These are phyloP conservation scores for Phellopilus nigrolimitatus DNA, from an alignment of 1,284 basidiomycete genomes.

Conservation along the genomic window DNA sequence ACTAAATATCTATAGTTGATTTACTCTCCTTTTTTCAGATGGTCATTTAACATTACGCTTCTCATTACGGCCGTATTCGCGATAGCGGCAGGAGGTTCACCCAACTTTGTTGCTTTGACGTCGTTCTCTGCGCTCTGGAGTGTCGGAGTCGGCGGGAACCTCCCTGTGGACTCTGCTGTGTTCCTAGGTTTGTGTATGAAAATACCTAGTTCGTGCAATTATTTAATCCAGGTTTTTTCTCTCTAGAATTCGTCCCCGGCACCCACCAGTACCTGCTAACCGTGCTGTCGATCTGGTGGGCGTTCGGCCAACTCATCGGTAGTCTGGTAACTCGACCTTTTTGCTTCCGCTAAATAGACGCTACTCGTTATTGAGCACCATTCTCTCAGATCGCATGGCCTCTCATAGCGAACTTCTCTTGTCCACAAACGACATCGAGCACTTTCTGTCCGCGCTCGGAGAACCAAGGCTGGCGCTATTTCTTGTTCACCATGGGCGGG, in stretches of 20 bases:
- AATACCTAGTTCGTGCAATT: neutral
- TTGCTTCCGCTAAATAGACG: conserved; percentile 23
- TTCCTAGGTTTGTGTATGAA: conserved; percentile 43
- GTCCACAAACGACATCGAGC: conserved; percentile 35
- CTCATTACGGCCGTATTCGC: conserved; percentile 56
- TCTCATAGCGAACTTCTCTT: conserved; percentile 57
- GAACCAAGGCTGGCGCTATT: conserved; percentile 73
- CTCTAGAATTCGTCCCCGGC: conserved; percentile 56
- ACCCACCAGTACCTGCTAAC: conserved; percentile 68
- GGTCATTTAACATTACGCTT: conserved; percentile 62
- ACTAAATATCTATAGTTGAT: too few relatives aligned
- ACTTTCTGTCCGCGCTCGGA: conserved; percentile 40
- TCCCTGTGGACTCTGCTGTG: conserved; percentile 62
- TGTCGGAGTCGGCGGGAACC: conserved; percentile 49
- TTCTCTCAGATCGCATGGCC: conserved; percentile 49
- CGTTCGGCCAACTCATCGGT: conserved; percentile 58
- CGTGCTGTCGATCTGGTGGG: conserved; percentile 69
- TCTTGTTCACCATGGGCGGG: conserved; percentile 57
- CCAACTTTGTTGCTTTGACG: conserved; percentile 39
- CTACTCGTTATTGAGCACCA: conserved; percentile 18
- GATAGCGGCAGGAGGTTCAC: conserved; percentile 41
- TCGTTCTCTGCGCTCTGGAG: conserved; percentile 42
- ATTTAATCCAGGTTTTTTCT: neutral
- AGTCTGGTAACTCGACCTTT: conserved; percentile 43
- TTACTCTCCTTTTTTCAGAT: conserved; percentile 43